These are phyloP conservation scores for Hansenula lynferdii DNA, from an alignment of 1,139 yeast species.

Conservation along the genomic window DNA sequence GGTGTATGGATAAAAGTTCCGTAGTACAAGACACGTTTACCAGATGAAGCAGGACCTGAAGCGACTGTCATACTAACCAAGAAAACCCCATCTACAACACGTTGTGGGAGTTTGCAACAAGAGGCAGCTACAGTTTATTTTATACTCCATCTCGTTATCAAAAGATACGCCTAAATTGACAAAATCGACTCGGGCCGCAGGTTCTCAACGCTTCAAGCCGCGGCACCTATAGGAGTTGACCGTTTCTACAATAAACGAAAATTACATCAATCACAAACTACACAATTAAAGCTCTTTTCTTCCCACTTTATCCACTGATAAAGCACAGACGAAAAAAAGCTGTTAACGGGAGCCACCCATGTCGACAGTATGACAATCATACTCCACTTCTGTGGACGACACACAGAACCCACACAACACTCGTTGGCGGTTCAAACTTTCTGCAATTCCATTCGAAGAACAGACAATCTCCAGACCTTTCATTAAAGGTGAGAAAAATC, in stretches of 20 bases:
- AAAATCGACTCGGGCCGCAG: not conserved
- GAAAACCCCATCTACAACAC: not conserved
- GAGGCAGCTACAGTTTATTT: not conserved
- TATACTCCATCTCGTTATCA: not conserved
- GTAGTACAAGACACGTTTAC: conserved; percentile 16
- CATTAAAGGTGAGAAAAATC: too few relatives aligned
- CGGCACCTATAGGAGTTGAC: too few relatives aligned
- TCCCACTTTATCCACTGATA: conserved; percentile 1
- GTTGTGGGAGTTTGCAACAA: not conserved
- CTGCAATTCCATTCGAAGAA: too few relatives aligned
- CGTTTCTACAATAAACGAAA: too few relatives aligned
- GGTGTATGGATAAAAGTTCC: conserved; percentile 62
- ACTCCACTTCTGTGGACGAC: too few relatives aligned
- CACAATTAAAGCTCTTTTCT: not conserved
- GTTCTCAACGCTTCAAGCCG: too few relatives aligned
- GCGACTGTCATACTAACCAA: conserved; percentile 1
- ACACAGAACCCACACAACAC: too few relatives aligned
- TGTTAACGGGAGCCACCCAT: conserved; percentile 3
- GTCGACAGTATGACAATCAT: too few relatives aligned
- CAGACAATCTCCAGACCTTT: too few relatives aligned
- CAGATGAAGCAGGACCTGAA: not conserved
- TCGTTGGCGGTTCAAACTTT: too few relatives aligned
- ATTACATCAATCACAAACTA: too few relatives aligned
- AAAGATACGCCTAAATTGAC: not conserved
- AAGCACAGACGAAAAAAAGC: not conserved